Percentiles rank a stretch among this genome's conserved stretches.
Evolutionary conservation across 495 filamentous ascomycete species (phyloP).

Genomic region (Xylaria curta): DNA sequence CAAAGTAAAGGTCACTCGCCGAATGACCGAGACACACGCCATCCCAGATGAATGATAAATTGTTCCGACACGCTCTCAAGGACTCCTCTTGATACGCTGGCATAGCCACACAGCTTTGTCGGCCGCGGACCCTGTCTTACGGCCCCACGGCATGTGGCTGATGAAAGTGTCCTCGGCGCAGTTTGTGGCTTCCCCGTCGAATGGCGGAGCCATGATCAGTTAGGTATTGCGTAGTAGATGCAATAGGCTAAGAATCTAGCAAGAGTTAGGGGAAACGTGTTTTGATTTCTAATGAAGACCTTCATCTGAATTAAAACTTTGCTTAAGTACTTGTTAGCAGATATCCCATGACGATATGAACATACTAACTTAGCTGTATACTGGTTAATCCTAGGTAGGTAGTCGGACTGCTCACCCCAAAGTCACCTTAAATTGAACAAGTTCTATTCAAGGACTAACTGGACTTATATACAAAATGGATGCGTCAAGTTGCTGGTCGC

Average conservation of each 20-base stretch:
- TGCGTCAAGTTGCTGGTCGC: neutral
- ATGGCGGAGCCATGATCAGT: neutral
- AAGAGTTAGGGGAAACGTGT: neutral
- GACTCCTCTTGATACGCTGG: neutral
- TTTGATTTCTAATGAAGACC: neutral
- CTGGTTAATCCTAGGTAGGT: neutral
- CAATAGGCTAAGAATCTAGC: neutral
- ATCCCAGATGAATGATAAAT: slow-evolving; percentile 8
- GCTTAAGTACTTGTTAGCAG: neutral
- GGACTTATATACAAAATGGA: neutral
- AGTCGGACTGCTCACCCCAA: neutral
- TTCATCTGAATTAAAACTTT: neutral
- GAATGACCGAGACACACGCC: neutral
- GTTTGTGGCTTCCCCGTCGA: neutral
- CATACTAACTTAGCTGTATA: neutral
- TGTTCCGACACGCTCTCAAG: neutral
- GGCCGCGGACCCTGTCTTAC: neutral
- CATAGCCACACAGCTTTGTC: slow-evolving; percentile 13
- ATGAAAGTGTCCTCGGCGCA: neutral
- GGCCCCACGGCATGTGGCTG: slow-evolving; percentile 17
- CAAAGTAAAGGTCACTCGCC: slow-evolving; percentile 3
- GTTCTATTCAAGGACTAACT: neutral
- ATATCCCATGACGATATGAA: neutral
- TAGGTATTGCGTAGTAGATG: too few relatives aligned
- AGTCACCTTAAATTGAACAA: neutral